These are phyloP conservation scores for Fusarium xylarioides DNA, from an alignment of 2,329 filamentous ascomycete genomes.

Conservation along the genomic window DNA sequence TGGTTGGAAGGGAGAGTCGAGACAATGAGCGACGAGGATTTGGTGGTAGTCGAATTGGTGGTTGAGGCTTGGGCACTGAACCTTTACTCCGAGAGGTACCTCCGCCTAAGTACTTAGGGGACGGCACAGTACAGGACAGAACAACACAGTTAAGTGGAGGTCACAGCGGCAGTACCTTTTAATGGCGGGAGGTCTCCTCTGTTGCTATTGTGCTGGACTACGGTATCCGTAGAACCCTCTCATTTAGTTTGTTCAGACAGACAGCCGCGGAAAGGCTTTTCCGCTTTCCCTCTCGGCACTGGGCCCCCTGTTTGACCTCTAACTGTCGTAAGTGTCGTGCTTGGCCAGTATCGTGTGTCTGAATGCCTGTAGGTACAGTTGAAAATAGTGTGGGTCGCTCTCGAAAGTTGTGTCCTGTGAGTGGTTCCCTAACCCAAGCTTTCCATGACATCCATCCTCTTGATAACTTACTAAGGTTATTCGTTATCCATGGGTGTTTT, in stretches of 20 bases:
- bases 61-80: conserved; percentile 49
- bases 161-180: not conserved
- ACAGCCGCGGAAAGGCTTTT: conserved; percentile 19
- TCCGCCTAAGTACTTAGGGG: not conserved
- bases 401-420: not conserved
- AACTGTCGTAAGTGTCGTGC: not conserved
- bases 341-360: not conserved
- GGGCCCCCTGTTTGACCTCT: conserved; percentile 5
- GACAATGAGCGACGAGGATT: conserved; percentile 42
- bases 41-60: conserved; percentile 44
- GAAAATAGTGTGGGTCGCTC: conserved; percentile 12
- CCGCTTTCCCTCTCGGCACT: not conserved
- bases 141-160: not conserved
- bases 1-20: conserved; percentile 43
- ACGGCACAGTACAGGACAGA: not conserved
- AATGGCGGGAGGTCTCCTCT: conserved; percentile 37
- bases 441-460: not conserved
- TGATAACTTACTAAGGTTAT: not conserved
- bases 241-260: conserved; percentile 1
- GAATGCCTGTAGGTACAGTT: not conserved
- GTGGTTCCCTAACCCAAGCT: not conserved
- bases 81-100: conserved; percentile 41
- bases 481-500: not conserved
- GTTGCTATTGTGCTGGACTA: conserved; percentile 42
- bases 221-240: not conserved